Base-by-base conservation (phyloP, 495 filamentous ascomycete genomes). In the Aspergillus mulundensis region DNA sequence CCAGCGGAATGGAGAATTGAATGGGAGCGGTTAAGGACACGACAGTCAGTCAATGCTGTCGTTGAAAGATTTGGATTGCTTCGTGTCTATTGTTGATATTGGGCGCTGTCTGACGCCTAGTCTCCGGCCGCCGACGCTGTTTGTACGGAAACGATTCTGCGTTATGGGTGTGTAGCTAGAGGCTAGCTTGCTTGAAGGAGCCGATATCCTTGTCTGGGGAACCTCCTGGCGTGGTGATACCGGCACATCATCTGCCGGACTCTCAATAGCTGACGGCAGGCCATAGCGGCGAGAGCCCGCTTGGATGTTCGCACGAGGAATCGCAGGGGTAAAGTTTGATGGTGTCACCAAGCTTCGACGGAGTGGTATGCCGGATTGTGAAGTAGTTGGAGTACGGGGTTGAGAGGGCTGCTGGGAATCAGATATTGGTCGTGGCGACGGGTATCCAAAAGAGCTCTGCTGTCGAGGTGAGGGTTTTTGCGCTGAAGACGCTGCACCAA, bases 221-320 rank as follows among this genome's bases (percentile, higher is more conserved):
- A 54, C 23, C 4, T 72, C 64, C 51, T 60, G 50, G 41, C 61
- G 65, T 19, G 69, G 61, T 8, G 62, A 50, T 14, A 58, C 48
- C 24, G 59, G 54, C 36, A 45, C 50, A 21, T 68, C 65, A 16
- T 76, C 72, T 8, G 11, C 49, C 1, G 58, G 8, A 5, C 40
- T 50, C 25, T 61, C 58, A 45, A 25, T 50, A 43, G 67, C 53
- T n/a, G 72, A 48, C 18, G 69, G 60, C 15, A 72, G 45, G 2
- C 71, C 74, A 48, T 79, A 81, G n/a, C 76, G 69, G 20, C 76
- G 72, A n/a, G 68, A 75, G 21, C 75, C 77, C 15, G 70, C 73
- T 53, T 77, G 76, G 52, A 77, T 72, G 47, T 68, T 75, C 32
- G 70, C 65, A 50, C 72, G 69, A 10, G 76, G 66, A 16, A 75